Evolutionary conservation across 1,284 basidiomycete genomes (phyloP), one percentile per base, ranked within the genome.

Genomic region (Xerocomus minutiporus): DNA sequence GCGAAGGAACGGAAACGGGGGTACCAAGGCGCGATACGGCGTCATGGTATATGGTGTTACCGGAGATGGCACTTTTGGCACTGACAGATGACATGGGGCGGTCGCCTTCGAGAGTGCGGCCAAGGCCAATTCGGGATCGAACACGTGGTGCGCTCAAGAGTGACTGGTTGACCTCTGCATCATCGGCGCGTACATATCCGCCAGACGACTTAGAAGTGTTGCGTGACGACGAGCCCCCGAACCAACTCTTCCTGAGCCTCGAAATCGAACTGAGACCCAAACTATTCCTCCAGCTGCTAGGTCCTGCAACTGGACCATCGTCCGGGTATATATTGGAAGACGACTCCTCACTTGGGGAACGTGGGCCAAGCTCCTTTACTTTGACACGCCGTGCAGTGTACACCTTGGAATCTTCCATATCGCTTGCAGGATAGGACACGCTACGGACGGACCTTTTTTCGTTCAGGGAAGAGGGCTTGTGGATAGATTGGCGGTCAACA

Each of bases 341-440:
- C 48, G 60, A 51, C 2, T 59, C 62, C 11, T 63, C 67, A 17
- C 50, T 60, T 0, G 65, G 52, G 34, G 66, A 57, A 7, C 69
- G 72, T 11, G 68, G 68, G 28, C 71, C 71, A 13, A 77, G 68
- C 44, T 75, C 74, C 50, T 75, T 73, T 3, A 81, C 77, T 47
- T 73, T 76, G 42, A 86, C 82, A 6, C 83, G 77, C 13, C 78
- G 77, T 0, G 83, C 84, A 12, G 80, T 83, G 50, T 80, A 73
- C 3, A 86, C 60, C 25, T 80, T 78, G 0, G 77, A 75, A 9
- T 74, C 71, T 59, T 83, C 80, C 50, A 74, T 72, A 17, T 70
- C 69, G 46, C 73, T 75, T 5, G 60, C 61, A 20, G 70, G 68
- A 38, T 72, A 70, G 5, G 75, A 75, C 1, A 68, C 3, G 44